Evolutionary conservation across 2,329 filamentous ascomycete species (phyloP), one percentile per base, ranked within the genome.

Genomic region (Colletotrichum gigasporum): DNA sequence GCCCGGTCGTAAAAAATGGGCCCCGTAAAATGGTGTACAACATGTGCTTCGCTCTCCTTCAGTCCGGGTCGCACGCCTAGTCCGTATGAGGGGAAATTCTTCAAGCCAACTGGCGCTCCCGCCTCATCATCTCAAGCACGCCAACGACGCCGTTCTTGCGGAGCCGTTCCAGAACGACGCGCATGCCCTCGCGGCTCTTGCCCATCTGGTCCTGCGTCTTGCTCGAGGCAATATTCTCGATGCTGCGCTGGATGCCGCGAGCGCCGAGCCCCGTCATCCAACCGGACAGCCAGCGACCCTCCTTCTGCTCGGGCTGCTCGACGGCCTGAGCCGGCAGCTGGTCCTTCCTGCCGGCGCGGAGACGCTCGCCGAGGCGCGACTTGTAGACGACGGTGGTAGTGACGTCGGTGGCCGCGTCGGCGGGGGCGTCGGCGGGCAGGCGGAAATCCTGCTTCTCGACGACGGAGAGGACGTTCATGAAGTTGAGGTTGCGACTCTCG

Each of bases 101-200:
- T 65, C 54, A 56, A 20, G 67, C 61, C 52, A 66, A 22, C 35
- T 67, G 65, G 30, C 79, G 78, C 66, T 82, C 80, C 42, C 78
- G 73, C 41, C 85, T 81, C 68, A 85, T 78, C 51, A 85, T 80
- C 73, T 89, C 86, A 32, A 89, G 75, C 28, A 88, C 85, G 37
- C 84, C 83, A 58, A 87, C 84, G 60, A 87, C 82, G 28, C 85
- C 84, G 39, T 82, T 86, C 74, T 86, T 85, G 48, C 86, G 82
- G 54, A 89, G 79, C 48, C 92, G 83, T 76, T 94, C 91, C 20
- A 96, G 82, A 8, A 96, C 92, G 35, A 94, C 87, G 60, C 87
- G 89, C 92, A 96, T 95, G 50, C 92, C 92, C 74, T 94, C 91
- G 51, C 91, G 88, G 69, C 91, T 92, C 80, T 94, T 94, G 53